Conservation (phyloP, 1,284 basidiomycete genomes). For the Cutaneotrichosporon arboriforme region DNA sequence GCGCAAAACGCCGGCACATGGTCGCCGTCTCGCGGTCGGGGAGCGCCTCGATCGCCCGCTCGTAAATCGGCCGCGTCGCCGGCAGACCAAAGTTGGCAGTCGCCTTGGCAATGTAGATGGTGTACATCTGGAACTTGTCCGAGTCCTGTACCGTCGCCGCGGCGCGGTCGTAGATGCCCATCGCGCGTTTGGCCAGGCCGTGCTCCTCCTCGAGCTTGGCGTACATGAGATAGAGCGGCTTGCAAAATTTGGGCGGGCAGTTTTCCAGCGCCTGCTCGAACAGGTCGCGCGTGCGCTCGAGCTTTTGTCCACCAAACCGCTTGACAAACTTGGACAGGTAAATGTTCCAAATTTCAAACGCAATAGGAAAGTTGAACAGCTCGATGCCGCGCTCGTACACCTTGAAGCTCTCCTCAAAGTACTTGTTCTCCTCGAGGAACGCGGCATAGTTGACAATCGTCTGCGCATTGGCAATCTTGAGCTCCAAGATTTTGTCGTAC, state of each 20-base stretch:
- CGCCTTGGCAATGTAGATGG: conserved; percentile 95
- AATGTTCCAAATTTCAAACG: conserved; percentile 99
- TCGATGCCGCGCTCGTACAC: conserved; percentile 97
- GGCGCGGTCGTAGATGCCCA: conserved; percentile 93
- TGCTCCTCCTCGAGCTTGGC: conserved; percentile 90
- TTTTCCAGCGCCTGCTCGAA: conserved; percentile 98
- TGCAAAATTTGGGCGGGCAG: conserved; percentile 90
- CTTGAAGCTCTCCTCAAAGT: conserved; percentile 98
- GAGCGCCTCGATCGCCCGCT: conserved; percentile 87
- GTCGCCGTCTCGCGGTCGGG: conserved; percentile 93
- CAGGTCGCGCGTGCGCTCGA: conserved; percentile 90
- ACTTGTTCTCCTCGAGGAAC: conserved; percentile 95
- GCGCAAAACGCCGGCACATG: conserved; percentile 94
- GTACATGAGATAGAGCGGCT: conserved; percentile 93
- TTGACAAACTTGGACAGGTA: conserved; percentile 96
- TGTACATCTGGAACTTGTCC: conserved; percentile 97
- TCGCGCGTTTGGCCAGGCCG: conserved; percentile 90
- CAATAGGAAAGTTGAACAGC: conserved; percentile 94
- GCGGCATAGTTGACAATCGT: conserved; percentile 95
- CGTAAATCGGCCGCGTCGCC: conserved; percentile 93
- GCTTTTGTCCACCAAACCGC: conserved; percentile 88
- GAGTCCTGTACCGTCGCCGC: conserved; percentile 75
- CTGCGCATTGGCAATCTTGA: conserved; percentile 98
- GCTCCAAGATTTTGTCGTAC: conserved; percentile 94
- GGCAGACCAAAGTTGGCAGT: conserved; percentile 92